These are phyloP conservation scores for Astragalus glycyphyllos DNA, from an alignment of 306 rosid genomes.

Conservation along the genomic window DNA sequence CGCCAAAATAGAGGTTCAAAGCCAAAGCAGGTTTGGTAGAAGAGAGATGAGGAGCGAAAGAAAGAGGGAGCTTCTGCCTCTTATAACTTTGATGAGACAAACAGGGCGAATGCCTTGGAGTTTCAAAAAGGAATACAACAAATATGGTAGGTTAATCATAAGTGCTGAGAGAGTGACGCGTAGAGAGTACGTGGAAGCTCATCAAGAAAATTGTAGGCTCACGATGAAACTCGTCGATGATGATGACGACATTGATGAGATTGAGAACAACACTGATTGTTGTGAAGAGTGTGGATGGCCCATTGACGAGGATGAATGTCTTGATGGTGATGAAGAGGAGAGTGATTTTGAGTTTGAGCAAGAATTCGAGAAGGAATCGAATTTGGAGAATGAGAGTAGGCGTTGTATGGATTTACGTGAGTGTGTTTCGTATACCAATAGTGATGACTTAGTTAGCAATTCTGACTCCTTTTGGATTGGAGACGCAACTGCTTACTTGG, in stretches of 20 bases:
- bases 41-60: neutral
- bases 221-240: slow-evolving; percentile 43
- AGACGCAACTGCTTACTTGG: slow-evolving; percentile 22
- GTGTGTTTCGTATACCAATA: neutral
- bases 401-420: neutral
- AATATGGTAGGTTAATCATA: slow-evolving; percentile 55
- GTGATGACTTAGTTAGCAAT: neutral
- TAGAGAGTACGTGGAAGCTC: slow-evolving; percentile 46
- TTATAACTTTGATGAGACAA: slow-evolving; percentile 47
- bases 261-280: no score
- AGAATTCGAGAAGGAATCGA: no score
- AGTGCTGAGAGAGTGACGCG: slow-evolving; percentile 44
- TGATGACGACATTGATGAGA: neutral
- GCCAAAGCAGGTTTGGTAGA: neutral
- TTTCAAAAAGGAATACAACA: slow-evolving; percentile 43
- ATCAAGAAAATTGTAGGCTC: slow-evolving; percentile 59
- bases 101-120: slow-evolving; percentile 50
- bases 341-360: neutral
- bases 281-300: no score
- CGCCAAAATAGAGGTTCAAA: neutral
- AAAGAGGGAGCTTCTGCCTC: slow-evolving; percentile 57
- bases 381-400: neutral
- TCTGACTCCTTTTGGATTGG: slow-evolving; percentile 32
- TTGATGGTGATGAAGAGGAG: slow-evolving; percentile 29
- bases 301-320: no score